Evolutionary conservation across 2,329 filamentous ascomycete genomes (phyloP), one percentile per base, ranked within the genome.

Genomic region (Aspergillus ruber): DNA sequence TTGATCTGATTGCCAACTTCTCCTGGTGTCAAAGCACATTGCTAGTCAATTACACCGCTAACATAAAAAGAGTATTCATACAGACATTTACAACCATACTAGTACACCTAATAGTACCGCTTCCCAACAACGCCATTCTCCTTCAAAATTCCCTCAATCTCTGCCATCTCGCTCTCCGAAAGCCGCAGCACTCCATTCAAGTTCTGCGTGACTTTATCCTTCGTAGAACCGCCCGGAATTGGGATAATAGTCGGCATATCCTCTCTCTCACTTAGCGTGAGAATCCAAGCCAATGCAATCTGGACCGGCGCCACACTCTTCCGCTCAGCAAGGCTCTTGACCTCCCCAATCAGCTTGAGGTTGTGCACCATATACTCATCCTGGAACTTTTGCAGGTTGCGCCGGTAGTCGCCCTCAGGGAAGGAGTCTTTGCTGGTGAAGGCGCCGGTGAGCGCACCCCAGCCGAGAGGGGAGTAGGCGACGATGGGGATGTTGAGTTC

Each of bases 391-490:
- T 76, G 73, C 44, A 75, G 50, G 4, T 47, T 43, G 10, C 58
- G 63, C 13, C 75, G 71, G 45, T 75, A 55, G 49, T 79, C 76
- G 38, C 66, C 70, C 39, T 73, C 65, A 0, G 72, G 72, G 36
- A 80, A 65, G 48, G 80, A 76, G 4, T 70, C 58, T 2, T 61
- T 42, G 8, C 62, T 73, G 48, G 66, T 74, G 57, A 79, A 68
- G 42, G 74, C 61, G 7, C 77, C 77, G 0, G 76, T 73, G 45
- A 81, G 56, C 51, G 81, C 77, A 1, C 82, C 82, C 6, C 76
- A 69, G 18, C 79, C 77, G 1, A 84, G 71, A 2, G 82, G 81
- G 42, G 77, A 79, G 67, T 84, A 83, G 2, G 76, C 76, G 8
- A 82, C 64, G 39, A 84, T 68, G 0, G 80, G 79, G 44, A 84